Evolutionary conservation across 441 rosid genomes (phyloP), one percentile per base, ranked within the genome.

Genomic region (Erysimum cheiri): DNA sequence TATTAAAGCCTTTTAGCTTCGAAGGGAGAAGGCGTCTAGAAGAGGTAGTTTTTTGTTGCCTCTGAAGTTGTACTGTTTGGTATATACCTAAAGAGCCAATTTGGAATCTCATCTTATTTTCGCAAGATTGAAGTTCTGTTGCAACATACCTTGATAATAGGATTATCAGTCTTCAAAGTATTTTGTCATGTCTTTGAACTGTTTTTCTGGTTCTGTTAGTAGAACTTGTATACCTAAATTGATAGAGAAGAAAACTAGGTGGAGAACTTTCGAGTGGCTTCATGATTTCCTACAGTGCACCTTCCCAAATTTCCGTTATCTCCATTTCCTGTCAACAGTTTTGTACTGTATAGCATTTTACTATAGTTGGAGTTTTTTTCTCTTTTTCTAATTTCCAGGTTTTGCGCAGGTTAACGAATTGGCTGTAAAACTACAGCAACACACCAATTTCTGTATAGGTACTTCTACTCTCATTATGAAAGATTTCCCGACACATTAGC

Each of bases 1-100:
- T 87, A 72, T 71, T 91, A 75, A 89, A 80, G 78, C 98, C 98
- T 73, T 93, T 94, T 82, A 86, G 91, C 72, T 94, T 94, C 78
- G 97, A 94, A 84, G 98, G 97, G 57, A 83, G 82, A 75, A 88
- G 86, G 78, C 93, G 96, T 68, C 83, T 81, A 59, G 87, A 81
- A 69, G 97, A 94, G 98, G 98, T 94, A 72, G 49, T 29, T 15
- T 64, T 64, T 52, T 41, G 55, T 70, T 40, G 6, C 47, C 52
- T 49, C 26, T 37, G 11, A 48, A 29, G 60, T 29, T 44, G 10
- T 43, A 56, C 9, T 66, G 37, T 52, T 40, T 55, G 17, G 10
- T 43, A 17, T 55, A 15, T 39, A 13, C 31, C 41, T 17, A 37
- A 28, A 37, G 52, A 66, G 15, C 39, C 11, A 7, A 5, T 41